Evolutionary conservation across 371 early-diverging fungal species (phyloP).

Genomic region (Mucor irregularis): DNA sequence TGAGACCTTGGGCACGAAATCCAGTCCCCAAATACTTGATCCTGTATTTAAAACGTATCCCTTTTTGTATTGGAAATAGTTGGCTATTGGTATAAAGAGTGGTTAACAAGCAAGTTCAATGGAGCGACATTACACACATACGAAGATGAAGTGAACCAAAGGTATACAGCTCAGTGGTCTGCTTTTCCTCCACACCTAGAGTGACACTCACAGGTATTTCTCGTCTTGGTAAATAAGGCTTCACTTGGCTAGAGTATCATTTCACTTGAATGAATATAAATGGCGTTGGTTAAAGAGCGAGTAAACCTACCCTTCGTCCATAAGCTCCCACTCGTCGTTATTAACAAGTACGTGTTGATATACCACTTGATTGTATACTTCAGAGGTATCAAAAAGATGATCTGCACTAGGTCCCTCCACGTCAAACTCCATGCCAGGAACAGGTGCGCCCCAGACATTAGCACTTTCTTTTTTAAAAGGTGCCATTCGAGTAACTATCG

Average conservation of each 20-base stretch:
- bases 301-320: slow-evolving; percentile 10
- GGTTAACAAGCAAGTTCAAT: neutral
- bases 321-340: slow-evolving; percentile 14
- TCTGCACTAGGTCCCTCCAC: slow-evolving; percentile 16
- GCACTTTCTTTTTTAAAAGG: neutral
- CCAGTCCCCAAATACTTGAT: slow-evolving; percentile 59
- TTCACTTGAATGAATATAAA: neutral
- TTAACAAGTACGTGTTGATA: slow-evolving; percentile 16
- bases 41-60: slow-evolving; percentile 52
- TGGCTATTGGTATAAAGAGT: slow-evolving; percentile 5
- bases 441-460: neutral
- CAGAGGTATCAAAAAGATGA: slow-evolving; percentile 9
- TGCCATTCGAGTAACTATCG: no score
- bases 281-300: neutral
- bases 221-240: slow-evolving; percentile 16
- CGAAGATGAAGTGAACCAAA: slow-evolving; percentile 13
- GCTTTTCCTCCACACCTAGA: slow-evolving; percentile 12
- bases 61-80: slow-evolving; percentile 14
- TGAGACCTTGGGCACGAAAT: slow-evolving; percentile 51
- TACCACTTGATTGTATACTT: slow-evolving; percentile 3
- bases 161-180: neutral
- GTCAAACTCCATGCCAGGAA: slow-evolving; percentile 1
- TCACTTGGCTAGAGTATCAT: slow-evolving; percentile 13
- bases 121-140: neutral
- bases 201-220: slow-evolving; percentile 3